These are phyloP conservation scores for Psidium friedrichsthalianum DNA, from an alignment of 345 rosid species.

Conservation along the genomic window DNA sequence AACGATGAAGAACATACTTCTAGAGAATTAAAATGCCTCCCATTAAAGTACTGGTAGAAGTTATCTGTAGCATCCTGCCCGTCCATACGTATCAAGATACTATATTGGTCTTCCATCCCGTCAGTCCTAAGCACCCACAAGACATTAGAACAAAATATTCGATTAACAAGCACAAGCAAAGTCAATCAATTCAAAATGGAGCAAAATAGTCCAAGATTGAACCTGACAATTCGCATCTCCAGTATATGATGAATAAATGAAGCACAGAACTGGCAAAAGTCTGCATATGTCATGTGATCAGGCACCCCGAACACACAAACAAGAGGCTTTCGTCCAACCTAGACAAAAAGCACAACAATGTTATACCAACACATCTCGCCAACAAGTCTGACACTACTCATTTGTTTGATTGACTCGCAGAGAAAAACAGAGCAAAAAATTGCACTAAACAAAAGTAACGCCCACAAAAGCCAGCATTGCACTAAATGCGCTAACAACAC, in stretches of 20 bases:
- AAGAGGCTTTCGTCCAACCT: slow-evolving; percentile 86
- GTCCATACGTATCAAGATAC: slow-evolving; percentile 65
- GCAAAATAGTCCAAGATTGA: neutral
- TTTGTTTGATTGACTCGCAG: neutral
- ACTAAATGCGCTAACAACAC: neutral
- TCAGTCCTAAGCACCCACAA: slow-evolving; percentile 38
- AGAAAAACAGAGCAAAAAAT: neutral
- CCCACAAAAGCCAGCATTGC: neutral
- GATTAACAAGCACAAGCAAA: neutral
- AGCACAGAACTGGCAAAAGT: slow-evolving; percentile 87
- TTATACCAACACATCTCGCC: neutral
- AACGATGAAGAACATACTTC: slow-evolving; percentile 42
- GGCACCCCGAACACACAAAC: slow-evolving; percentile 84
- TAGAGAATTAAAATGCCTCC: slow-evolving; percentile 69
- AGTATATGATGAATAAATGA: slow-evolving; percentile 66
- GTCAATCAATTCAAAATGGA: neutral
- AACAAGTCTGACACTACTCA: too few relatives aligned
- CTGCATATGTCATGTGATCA: slow-evolving; percentile 94
- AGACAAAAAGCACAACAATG: neutral
- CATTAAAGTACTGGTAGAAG: slow-evolving; percentile 66
- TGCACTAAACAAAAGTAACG: neutral
- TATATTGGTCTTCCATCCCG: slow-evolving; percentile 57
- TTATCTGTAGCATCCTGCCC: slow-evolving; percentile 65
- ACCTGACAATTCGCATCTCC: slow-evolving; percentile 91
- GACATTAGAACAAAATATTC: neutral